Base-by-base conservation (phyloP, 1,139 yeast species). In the Zygoascus hellenicus region DNA sequence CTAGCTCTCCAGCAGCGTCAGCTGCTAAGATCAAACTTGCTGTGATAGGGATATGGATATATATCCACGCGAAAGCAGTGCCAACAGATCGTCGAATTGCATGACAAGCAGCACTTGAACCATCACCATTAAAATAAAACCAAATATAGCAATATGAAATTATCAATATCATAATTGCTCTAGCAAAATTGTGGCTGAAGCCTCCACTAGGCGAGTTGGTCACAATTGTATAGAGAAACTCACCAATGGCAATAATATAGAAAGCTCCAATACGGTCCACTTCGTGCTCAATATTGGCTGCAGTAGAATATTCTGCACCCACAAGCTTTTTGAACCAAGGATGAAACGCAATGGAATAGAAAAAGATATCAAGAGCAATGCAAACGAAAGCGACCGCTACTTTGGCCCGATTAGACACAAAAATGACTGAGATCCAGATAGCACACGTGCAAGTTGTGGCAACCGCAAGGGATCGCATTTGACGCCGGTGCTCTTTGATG, bases 191-290 rank as follows among this genome's bases (percentile, higher is more conserved):
- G 13, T 56, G 58, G 42, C 72, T 69, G 54, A 80, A 66, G 0
- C 82, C 82, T 3, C 62, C 55, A 42, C 78, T 66, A 0, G 80
- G 75, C 11, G 71, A 67, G 0, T 63, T 62, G 2, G 80, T 75
- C n/a, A 78, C 81, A n/a, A 77, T 68, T 47, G 75, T 76, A 55
- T 75, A 79, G 26, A 80, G 64, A 54, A 77, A 81, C 54, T 81
- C 86, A 26, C 87, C 87, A 55, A 81, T 70, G 6, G 84, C 84
- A 64, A 81, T 80, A 52, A 81, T 76, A 46, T 72, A 80, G 58
- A 81, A 80, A 0, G 80, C 76, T 2, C 74, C 71, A 57, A 72
- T 73, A 48, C 87, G 63, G 59, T 81, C 87, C 16, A 78, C 83
- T 57, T 79, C 85, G 57, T 81, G 86, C 56, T 80, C 85, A 49